Base-by-base conservation (phyloP, 352 stramenopile species). In the Phytopythium ostracodes region DNA sequence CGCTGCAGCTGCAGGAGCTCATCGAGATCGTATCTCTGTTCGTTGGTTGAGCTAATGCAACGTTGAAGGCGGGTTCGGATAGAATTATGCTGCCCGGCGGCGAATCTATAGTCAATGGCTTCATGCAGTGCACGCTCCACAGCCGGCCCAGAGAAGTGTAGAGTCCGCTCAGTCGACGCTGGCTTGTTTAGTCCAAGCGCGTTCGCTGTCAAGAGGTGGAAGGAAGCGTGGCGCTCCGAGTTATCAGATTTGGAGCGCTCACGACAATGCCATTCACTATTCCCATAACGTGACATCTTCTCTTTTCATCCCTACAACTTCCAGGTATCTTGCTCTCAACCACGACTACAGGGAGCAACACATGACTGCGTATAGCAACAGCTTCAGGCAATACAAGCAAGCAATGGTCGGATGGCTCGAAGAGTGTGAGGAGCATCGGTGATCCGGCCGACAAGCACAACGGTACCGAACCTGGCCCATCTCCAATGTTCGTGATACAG, bases 221-320 rank as follows among this genome's bases (percentile, higher is more conserved):
- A n/a, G 4, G 1, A 18, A 50, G 12, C 9, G 43, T 31, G 22
- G 44, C 2, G 22, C 20, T 25, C 1, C 22, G 44, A 15, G 44
- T 51, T 51, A 51, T 51, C 44, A 51, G 44, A 51, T 51, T 51
- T 22, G 44, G 44, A 51, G 44, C 33, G 33, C 44, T 31, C 44
- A 18, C 10, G n/a, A 49, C 8, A 20, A 49, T 49, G 42, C 20
- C 3, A n/a, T 44, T n/a, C 7, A 6, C 12, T n/a, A 44, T 44
- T n/a, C 38, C 12, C 38, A 44, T n/a, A 44, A 0, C 2, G 20
- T 44, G 38, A 3, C 1, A n/a, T 8, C 1, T n/a, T 44, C n/a
- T 12, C 10, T 10, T 38, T 10, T 14, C 10, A 15, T 15, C 14
- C 33, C 7, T 38, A 38, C 33, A 38, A 38, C 3, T 2, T 38